A percentile compares a stretch with the other conserved stretches of the same genome.
These are phyloP conservation scores for Aspergillus asperescens DNA, from an alignment of 495 filamentous ascomycete genomes.

Conservation along the genomic window DNA sequence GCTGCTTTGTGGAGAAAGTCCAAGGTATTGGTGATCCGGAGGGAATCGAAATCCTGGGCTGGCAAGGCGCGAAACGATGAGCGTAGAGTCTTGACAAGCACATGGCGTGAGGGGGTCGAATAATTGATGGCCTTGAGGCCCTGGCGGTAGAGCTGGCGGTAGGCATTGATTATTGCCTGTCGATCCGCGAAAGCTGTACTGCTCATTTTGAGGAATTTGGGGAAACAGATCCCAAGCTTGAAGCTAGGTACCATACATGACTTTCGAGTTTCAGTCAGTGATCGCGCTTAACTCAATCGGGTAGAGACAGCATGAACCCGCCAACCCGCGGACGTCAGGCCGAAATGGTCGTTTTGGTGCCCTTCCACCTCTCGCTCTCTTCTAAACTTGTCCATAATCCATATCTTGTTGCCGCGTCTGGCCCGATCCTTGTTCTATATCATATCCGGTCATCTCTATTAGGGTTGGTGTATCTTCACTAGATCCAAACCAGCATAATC, in stretches of 20 bases:
- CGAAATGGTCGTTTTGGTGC: constrained; percentile 19
- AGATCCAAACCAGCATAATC: neutral
- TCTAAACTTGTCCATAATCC: neutral
- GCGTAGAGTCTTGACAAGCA: constrained; percentile 59
- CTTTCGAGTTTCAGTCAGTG: too few relatives aligned
- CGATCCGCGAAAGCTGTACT: constrained; percentile 11
- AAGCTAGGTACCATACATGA: too few relatives aligned
- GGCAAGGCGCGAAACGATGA: constrained; percentile 60
- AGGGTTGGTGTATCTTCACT: neutral
- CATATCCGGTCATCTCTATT: neutral
- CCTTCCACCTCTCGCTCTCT: constrained; percentile 8
- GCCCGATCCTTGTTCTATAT: neutral
- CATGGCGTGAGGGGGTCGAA: constrained; percentile 68
- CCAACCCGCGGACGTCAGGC: constrained; percentile 24
- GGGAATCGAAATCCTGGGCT: constrained; percentile 49
- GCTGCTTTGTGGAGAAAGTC: constrained; percentile 71
- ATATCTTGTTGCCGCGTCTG: neutral
- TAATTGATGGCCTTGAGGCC: constrained; percentile 75
- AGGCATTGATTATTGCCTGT: constrained; percentile 60
- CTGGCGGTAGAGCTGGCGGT: constrained; percentile 71
- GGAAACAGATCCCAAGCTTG: too few relatives aligned
- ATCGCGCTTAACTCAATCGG: constrained; percentile 16
- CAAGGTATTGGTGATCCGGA: constrained; percentile 65
- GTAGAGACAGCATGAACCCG: constrained; percentile 12
- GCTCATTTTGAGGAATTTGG: neutral